Conservation (phyloP, 208 protist species). For the Zelonia costaricensis region DNA sequence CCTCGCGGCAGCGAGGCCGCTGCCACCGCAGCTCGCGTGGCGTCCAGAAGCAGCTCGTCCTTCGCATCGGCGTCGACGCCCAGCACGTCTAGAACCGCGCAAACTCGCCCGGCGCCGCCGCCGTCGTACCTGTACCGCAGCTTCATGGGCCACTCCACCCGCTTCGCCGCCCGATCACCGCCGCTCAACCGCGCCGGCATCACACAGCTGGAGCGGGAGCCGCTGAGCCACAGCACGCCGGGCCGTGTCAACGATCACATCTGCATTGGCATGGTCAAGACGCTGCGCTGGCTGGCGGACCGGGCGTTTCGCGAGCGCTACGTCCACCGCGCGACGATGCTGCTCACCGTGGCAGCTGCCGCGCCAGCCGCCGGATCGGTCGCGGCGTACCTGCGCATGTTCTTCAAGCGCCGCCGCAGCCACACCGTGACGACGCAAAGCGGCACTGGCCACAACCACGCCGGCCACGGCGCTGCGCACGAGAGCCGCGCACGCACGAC, state of each 20-base stretch:
- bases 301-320: constrained; percentile 73
- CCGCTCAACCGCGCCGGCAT: constrained; percentile 32
- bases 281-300: constrained; percentile 71
- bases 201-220: constrained; percentile 54
- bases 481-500: no score
- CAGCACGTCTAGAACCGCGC: background rate
- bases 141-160: constrained; percentile 73
- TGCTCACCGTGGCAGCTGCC: constrained; percentile 54
- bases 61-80: background rate
- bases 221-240: constrained; percentile 59
- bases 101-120: background rate
- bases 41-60: no score
- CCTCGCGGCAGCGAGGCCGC: no score
- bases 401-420: constrained; percentile 25
- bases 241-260: constrained; percentile 62
- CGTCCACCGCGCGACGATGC: constrained; percentile 78
- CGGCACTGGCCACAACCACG: background rate
- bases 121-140: constrained; percentile 41
- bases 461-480: background rate
- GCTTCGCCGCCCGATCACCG: constrained; percentile 33
- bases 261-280: constrained; percentile 67
- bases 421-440: background rate
- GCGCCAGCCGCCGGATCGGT: constrained; percentile 51
- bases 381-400: constrained; percentile 52
- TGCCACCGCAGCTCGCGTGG: no score